These are phyloP conservation scores for Backusella psychrophila DNA, from an alignment of 192 early-diverging fungal genomes.

Conservation along the genomic window DNA sequence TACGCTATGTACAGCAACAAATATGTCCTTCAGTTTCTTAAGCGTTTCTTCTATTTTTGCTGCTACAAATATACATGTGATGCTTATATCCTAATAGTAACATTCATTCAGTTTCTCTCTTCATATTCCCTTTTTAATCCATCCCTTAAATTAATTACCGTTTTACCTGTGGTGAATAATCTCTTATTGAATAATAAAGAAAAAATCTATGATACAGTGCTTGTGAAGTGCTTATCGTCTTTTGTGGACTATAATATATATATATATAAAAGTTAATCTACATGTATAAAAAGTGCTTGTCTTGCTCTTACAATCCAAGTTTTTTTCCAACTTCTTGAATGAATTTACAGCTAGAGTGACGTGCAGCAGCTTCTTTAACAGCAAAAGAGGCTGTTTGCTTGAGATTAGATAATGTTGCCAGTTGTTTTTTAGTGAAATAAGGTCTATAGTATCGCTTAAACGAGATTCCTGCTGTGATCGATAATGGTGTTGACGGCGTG, in stretches of 20 bases:
- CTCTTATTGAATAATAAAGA: slow-evolving; percentile 49
- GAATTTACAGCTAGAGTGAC: slow-evolving; percentile 43
- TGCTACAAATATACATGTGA: slow-evolving; percentile 75
- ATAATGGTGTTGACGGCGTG: slow-evolving; percentile 12
- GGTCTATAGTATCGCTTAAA: slow-evolving; percentile 22
- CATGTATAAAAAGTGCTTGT: neutral
- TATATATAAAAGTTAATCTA: neutral
- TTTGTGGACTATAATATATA: slow-evolving; percentile 45
- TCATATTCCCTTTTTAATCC: neutral
- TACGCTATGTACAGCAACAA: slow-evolving; percentile 58
- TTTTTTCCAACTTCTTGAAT: slow-evolving; percentile 50
- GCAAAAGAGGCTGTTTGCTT: slow-evolving; percentile 14
- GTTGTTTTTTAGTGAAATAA: slow-evolving; percentile 27
- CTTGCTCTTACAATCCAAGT: slow-evolving; percentile 50
- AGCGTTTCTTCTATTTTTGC: slow-evolving; percentile 87
- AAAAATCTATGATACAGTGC: slow-evolving; percentile 55
- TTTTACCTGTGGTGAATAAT: slow-evolving; percentile 45
- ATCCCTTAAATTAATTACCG: neutral
- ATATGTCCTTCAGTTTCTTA: slow-evolving; percentile 80
- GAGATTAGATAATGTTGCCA: slow-evolving; percentile 15
- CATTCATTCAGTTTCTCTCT: neutral
- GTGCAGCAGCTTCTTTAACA: slow-evolving; percentile 22
- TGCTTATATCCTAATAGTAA: slow-evolving; percentile 49
- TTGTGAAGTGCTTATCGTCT: slow-evolving; percentile 58
- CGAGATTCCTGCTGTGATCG: slow-evolving; percentile 16